Evolutionary conservation across 1,139 yeast species (phyloP).

Genomic region (Hyphopichia wangnamkhiaoensis): DNA sequence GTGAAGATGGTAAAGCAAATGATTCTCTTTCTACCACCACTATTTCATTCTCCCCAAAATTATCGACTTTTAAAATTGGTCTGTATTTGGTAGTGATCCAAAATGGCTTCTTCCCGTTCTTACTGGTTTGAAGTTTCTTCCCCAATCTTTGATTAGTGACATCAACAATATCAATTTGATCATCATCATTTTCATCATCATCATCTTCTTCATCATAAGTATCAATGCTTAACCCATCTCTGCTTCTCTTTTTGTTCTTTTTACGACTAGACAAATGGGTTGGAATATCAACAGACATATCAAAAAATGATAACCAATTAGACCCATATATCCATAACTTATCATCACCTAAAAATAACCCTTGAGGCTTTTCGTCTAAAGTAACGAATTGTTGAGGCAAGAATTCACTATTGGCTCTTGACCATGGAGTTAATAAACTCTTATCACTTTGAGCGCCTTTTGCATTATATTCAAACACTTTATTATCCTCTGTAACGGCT

Average conservation of each 20-base stretch:
- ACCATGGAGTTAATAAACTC: conserved; percentile 71
- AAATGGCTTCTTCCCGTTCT: conserved; percentile 44
- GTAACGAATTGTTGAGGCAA: conserved; percentile 66
- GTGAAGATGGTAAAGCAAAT: conserved; percentile 56
- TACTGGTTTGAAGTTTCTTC: conserved; percentile 10
- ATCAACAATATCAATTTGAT: conserved; percentile 18
- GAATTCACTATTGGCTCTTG: conserved; percentile 70
- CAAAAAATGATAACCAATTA: conserved; percentile 80
- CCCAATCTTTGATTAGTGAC: conserved; percentile 18
- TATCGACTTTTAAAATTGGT: conserved; percentile 66
- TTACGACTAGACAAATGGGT: conserved; percentile 21
- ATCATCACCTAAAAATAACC: conserved; percentile 50
- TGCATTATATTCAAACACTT: conserved; percentile 61
- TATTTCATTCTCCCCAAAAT: conserved; percentile 58
- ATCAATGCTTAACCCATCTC: conserved; percentile 60
- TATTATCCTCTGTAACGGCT: conserved; percentile 73
- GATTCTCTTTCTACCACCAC: conserved; percentile 79
- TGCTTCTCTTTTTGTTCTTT: conserved; percentile 52
- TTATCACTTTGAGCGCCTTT: conserved; percentile 20
- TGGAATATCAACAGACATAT: conserved; percentile 64
- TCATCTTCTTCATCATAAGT: conserved; percentile 30
- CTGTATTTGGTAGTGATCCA: conserved; percentile 79
- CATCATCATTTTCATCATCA: conserved; percentile 21
- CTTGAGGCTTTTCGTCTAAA: conserved; percentile 71
- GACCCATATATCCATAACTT: conserved; percentile 84